Evolutionary conservation across 192 early-diverging fungal species (phyloP), one percentile per base, ranked within the genome.

Genomic region (Coemansia sp.): DNA sequence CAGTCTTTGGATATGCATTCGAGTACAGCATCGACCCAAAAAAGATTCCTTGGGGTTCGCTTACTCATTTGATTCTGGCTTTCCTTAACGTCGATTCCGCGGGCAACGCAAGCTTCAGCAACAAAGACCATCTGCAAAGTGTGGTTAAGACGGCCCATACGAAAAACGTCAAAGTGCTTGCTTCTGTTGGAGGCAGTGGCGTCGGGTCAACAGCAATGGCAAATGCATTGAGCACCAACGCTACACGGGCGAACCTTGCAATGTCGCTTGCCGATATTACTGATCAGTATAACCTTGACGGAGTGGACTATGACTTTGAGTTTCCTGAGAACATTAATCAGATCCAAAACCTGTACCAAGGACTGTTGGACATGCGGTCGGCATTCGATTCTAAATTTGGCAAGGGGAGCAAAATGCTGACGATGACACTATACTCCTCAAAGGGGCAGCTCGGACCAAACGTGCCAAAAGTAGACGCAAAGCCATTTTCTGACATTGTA

Each of bases 151-250:
- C 61, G n/a, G 80, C 80, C 7, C 77, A 84, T 53, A 54, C 63
- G 46, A 66, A 75, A 14, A 63, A 61, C 16, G 78, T 84, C 61
- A 87, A 87, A 46, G 86, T 91, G 7, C 68, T 91, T 37, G 70
- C 90, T 25, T 88, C 90, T 4, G 82, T 91, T 54, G 92, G 92
- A 48, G 92, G 92, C 49, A 65, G 63, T 16, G 92, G 90, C 84
- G 84, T 72, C 58, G 89, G 89, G 38, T 91, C 90, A 0, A 69
- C 84, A 49, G 67, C 56, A 10, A 84, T 92, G 66, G 85, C 87
- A 11, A 64, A 65, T 9, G 87, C 88, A 60, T 75, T 83, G 13
- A 72, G 77, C 22, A 67, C 63, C 42, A 70, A 67, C 9, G 38
- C 48, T 7, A 74, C 72, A 12, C 77, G 86, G 22, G 41, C 68